Conservation (phyloP, 139 green algal genomes). For the Trebouxia sp. region DNA sequence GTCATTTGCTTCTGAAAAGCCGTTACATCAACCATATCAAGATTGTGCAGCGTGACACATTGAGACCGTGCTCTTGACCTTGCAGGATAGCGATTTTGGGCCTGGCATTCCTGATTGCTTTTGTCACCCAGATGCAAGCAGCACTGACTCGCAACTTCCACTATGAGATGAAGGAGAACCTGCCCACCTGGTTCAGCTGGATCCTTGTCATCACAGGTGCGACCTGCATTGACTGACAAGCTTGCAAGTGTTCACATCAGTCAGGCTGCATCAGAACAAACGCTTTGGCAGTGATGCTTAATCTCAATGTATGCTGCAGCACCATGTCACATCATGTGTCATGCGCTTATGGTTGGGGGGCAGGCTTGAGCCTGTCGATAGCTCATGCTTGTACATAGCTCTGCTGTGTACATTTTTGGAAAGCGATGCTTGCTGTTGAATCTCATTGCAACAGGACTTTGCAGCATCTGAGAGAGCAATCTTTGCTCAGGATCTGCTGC, state of each 20-base stretch:
- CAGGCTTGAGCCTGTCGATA: too few species aligned
- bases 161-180: constrained; percentile 29
- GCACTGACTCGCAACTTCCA: constrained; percentile 28
- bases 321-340: too few species aligned
- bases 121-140: not conserved
- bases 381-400: too few species aligned
- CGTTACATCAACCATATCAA: too few species aligned
- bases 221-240: too few species aligned
- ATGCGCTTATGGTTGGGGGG: too few species aligned
- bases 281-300: not conserved
- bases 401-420: too few species aligned
- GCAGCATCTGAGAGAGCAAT: too few species aligned
- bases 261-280: not conserved
- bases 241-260: not conserved
- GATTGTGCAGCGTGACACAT: not conserved
- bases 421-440: too few species aligned
- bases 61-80: not conserved
- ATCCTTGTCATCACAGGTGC: constrained; percentile 12
- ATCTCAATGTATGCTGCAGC: not conserved
- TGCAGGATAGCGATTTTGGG: constrained; percentile 26
- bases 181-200: constrained; percentile 29
- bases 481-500: not conserved
- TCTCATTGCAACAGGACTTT: too few species aligned
- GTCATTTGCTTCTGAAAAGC: too few species aligned
- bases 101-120: constrained; percentile 30